A percentile compares a stretch with the other conserved stretches of the same genome.
Evolutionary conservation across 257 asterid species (phyloP).

Genomic region (Ligustrum vulgare): DNA sequence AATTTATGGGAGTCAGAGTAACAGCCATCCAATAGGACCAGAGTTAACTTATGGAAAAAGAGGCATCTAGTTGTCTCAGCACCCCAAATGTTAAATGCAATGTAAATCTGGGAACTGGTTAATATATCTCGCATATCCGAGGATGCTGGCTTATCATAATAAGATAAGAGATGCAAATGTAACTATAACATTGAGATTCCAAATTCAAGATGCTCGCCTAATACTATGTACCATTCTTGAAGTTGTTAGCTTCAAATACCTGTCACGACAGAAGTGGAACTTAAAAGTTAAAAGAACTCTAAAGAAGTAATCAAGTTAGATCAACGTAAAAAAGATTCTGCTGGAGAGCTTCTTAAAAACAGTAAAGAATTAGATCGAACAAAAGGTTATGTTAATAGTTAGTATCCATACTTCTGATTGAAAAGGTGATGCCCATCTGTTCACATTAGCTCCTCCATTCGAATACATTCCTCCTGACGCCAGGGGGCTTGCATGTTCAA

Average conservation of each 20-base stretch:
- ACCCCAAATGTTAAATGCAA: slow-evolving; percentile 20
- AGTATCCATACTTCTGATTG: slow-evolving; percentile 99
- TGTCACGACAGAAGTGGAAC: slow-evolving; percentile 42
- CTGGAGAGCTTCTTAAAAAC: slow-evolving; percentile 47
- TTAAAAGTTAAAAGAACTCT: slow-evolving; percentile 31
- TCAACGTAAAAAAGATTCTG: slow-evolving; percentile 28
- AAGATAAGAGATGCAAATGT: slow-evolving; percentile 27
- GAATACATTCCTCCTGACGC: slow-evolving; percentile 96
- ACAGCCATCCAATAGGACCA: slow-evolving; percentile 19
- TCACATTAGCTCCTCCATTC: slow-evolving; percentile 98
- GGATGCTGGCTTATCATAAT: slow-evolving; percentile 29
- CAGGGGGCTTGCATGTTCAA: slow-evolving; percentile 99
- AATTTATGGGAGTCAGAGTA: slow-evolving; percentile 2
- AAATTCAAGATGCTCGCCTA: slow-evolving; percentile 25
- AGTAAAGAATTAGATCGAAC: slow-evolving; percentile 63
- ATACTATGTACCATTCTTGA: slow-evolving; percentile 38
- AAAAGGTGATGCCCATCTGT: slow-evolving; percentile 94
- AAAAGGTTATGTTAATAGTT: slow-evolving; percentile 89
- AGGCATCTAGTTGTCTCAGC: not conserved
- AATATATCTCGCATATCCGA: slow-evolving; percentile 13
- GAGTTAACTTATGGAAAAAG: slow-evolving; percentile 19
- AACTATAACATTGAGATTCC: slow-evolving; percentile 13
- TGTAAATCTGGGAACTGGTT: slow-evolving; percentile 22
- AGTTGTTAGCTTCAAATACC: slow-evolving; percentile 62
- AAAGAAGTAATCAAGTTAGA: slow-evolving; percentile 42